phyloP scores from a whole-genome alignment of 2,329 filamentous ascomycete species.

The Aureobasidium sp. region DNA sequence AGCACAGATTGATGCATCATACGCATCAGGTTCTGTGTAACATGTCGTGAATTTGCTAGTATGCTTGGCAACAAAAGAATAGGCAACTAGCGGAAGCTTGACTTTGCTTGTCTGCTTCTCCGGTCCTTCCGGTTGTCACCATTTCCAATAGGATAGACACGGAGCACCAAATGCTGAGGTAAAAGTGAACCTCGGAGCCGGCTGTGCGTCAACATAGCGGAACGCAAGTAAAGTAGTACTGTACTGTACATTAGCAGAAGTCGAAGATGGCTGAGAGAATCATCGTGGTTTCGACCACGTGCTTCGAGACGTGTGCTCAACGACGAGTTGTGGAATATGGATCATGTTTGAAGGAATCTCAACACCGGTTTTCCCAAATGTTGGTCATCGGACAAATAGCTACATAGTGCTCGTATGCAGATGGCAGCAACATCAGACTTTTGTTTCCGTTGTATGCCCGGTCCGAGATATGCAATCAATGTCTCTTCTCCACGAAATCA shows the following conservation, averaged over 20 bases:
- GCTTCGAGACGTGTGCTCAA: not conserved
- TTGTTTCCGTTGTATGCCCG: not conserved
- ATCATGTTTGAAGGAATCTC: not conserved
- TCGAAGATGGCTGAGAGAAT: not conserved
- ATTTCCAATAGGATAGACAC: not conserved
- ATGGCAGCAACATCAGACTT: not conserved
- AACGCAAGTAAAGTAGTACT: not conserved
- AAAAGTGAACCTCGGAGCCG: not conserved
- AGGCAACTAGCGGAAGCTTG: not conserved
- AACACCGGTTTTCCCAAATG: not conserved
- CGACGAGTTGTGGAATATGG: not conserved
- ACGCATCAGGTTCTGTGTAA: not conserved
- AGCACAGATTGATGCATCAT: not conserved
- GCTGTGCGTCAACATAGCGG: no score
- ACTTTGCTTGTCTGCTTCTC: not conserved
- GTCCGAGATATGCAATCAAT: not conserved
- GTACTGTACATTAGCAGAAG: not conserved
- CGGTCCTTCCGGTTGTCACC: not conserved
- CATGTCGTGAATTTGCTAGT: not conserved
- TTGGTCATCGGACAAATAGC: not conserved
- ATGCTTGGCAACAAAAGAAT: not conserved
- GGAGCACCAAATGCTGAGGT: not conserved
- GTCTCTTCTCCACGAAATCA: constrained; percentile 1
- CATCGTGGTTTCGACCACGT: not conserved
- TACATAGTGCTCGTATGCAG: not conserved